These are phyloP conservation scores for Porphyrellus cyaneotinctus DNA, from an alignment of 768 basidiomycete genomes.

Conservation along the genomic window DNA sequence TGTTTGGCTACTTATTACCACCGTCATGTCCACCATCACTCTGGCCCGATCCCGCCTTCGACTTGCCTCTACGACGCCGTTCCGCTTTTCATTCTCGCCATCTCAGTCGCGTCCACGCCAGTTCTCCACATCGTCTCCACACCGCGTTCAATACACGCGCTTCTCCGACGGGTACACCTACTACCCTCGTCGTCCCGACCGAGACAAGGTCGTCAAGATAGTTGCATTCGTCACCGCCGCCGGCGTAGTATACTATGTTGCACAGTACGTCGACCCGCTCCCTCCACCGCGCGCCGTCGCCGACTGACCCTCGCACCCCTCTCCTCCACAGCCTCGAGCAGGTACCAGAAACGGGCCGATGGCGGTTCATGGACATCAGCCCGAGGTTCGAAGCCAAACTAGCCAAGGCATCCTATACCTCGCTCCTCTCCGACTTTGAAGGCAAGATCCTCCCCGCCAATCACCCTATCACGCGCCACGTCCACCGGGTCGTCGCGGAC, in stretches of 20 bases:
- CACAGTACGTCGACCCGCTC: slow-evolving; percentile 22
- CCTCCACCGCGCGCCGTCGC: neutral
- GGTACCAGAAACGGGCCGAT: slow-evolving; percentile 82
- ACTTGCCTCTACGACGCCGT: too few species aligned
- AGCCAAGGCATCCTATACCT: slow-evolving; percentile 35
- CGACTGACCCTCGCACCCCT: neutral
- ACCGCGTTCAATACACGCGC: slow-evolving; percentile 25
- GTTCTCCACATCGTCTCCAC: slow-evolving; percentile 21
- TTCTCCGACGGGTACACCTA: slow-evolving; percentile 18
- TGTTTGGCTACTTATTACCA: too few species aligned
- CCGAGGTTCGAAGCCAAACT: slow-evolving; percentile 54
- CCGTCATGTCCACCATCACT: too few species aligned
- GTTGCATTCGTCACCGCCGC: slow-evolving; percentile 15
- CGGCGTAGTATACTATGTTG: slow-evolving; percentile 26
- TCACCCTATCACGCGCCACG: slow-evolving; percentile 62
- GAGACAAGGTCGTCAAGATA: slow-evolving; percentile 11
- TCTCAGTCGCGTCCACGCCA: slow-evolving; percentile 7
- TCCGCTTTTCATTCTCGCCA: neutral
- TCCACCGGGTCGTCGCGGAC: slow-evolving; percentile 63
- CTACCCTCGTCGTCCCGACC: slow-evolving; percentile 4
- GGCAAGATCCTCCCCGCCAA: slow-evolving; percentile 56
- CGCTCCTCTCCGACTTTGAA: slow-evolving; percentile 51
- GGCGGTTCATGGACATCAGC: slow-evolving; percentile 82
- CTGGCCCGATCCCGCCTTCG: too few species aligned
- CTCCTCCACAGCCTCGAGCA: slow-evolving; percentile 60